Evolutionary conservation across 345 rosid genomes (phyloP).

Genomic region (Salix suchowensis): DNA sequence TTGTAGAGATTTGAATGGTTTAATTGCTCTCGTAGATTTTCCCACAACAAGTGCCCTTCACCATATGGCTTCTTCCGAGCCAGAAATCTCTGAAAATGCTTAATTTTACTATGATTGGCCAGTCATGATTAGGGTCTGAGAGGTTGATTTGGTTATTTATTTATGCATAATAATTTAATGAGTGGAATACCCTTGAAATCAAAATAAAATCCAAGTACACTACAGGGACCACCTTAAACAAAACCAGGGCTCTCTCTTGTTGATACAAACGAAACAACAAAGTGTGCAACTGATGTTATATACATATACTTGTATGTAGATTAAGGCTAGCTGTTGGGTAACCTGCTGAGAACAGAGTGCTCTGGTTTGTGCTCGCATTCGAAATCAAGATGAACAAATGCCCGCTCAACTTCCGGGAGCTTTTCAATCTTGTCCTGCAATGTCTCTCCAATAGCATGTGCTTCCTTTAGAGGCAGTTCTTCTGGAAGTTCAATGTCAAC

Average conservation of each 20-base stretch:
- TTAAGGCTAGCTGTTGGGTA: constrained; percentile 43
- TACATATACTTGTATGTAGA: background rate
- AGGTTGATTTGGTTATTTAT: too few relatives aligned
- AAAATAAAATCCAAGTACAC: background rate
- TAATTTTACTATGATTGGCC: too few relatives aligned
- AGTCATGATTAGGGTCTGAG: too few relatives aligned
- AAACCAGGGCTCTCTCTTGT: background rate
- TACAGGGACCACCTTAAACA: background rate
- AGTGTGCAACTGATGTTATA: background rate
- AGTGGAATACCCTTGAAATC: too few relatives aligned
- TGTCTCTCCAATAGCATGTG: constrained; percentile 73
- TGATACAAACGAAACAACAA: background rate
- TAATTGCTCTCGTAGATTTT: too few relatives aligned
- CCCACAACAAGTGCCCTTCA: too few relatives aligned
- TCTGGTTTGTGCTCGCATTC: constrained; percentile 93
- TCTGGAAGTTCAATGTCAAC: constrained; percentile 87
- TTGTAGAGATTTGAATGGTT: too few relatives aligned
- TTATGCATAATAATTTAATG: too few relatives aligned
- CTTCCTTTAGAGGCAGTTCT: constrained; percentile 67
- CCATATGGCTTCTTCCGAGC: too few relatives aligned
- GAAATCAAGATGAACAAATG: constrained; percentile 85
- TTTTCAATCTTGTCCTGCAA: constrained; percentile 77
- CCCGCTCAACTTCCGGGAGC: constrained; percentile 82
- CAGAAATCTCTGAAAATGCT: too few relatives aligned
- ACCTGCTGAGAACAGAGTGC: constrained; percentile 60